Base-by-base conservation (phyloP, 345 rosid species). In the Lepidium sativum region DNA sequence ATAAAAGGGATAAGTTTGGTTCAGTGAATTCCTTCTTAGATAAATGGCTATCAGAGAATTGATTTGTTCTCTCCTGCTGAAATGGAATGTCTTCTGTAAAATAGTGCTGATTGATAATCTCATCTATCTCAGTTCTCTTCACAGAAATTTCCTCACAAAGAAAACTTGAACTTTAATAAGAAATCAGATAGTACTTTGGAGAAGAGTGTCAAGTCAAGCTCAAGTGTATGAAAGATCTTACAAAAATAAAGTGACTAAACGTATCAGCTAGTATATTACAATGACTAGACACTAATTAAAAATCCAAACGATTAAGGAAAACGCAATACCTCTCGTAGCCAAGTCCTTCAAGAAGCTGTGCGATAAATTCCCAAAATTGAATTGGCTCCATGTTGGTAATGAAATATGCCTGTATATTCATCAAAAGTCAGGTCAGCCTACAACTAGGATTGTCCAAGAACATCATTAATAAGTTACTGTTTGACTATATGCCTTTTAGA, bases 381-480 rank as follows among this genome's bases (percentile, higher is more conserved):
- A 87, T 83, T 29, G 89, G 89, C 76, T 91, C 94, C 94, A 83
- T 84, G 67, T 91, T 88, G 66, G 94, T 88, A 67, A 88, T 77
- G 74, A 91, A 88, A 80, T 88, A 88, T 57, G 94, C 88, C 96
- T 91, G 86, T 77, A 76, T 33, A 70, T 11, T 21, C 20, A 54
- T n/a, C 4, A 13, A 18, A 8, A 18, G 11, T 40, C 21, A 42
- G 40, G 31, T 42, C 13, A 53, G 33, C 17, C 35, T n/a, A 33
- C 15, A 62, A 15, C 16, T 20, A 47, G 12, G 15, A 20, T 33
- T 62, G 0, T 49, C 39, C 62, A 18, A 38, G 4, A n/a, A 63
- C 51, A 47, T 40, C 33, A 43, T 34, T 21, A 17, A 54, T 53
- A 43, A 2, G 34, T n/a, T 14, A 18, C 20, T 37, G 16, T 52